A percentile compares a stretch with the other conserved stretches of the same genome.
Conservation (phyloP, 148 eudicot species). For the Arbutus unedo region DNA sequence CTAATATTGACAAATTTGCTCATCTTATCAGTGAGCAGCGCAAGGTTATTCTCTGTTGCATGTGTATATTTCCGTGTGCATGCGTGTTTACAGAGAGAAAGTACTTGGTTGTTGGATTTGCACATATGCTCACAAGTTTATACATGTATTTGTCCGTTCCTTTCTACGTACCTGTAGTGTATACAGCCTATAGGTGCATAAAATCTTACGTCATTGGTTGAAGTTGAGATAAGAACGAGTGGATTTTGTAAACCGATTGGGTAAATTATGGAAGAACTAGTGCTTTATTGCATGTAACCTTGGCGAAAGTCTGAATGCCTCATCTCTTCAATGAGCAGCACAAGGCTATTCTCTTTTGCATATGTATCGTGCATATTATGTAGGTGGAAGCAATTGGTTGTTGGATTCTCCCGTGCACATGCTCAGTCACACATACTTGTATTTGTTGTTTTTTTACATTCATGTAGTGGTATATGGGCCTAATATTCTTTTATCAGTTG, state of each 20-base stretch:
- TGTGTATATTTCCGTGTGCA: background rate
- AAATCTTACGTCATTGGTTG: too few relatives aligned
- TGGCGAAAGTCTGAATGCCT: too few relatives aligned
- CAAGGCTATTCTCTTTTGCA: too few relatives aligned
- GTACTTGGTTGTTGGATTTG: background rate
- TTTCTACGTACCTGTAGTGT: too few relatives aligned
- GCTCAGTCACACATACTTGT: background rate
- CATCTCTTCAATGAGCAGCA: too few relatives aligned
- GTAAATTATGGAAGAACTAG: too few relatives aligned
- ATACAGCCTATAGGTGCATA: too few relatives aligned
- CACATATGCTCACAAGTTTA: background rate
- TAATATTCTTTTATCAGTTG: background rate
- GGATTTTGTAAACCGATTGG: too few relatives aligned
- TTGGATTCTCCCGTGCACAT: background rate
- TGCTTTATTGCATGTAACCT: too few relatives aligned
- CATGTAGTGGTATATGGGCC: background rate
- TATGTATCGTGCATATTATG: too few relatives aligned
- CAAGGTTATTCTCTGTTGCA: slow-evolving; percentile 47
- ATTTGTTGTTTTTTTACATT: background rate
- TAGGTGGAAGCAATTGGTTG: background rate
- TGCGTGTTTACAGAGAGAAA: background rate
- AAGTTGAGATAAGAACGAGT: too few relatives aligned
- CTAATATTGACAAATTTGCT: slow-evolving; percentile 84
- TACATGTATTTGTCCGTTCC: too few relatives aligned
- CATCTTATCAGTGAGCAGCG: slow-evolving; percentile 76